Base-by-base conservation (phyloP, 352 stramenopile species). In the Phytophthora aleatoria region DNA sequence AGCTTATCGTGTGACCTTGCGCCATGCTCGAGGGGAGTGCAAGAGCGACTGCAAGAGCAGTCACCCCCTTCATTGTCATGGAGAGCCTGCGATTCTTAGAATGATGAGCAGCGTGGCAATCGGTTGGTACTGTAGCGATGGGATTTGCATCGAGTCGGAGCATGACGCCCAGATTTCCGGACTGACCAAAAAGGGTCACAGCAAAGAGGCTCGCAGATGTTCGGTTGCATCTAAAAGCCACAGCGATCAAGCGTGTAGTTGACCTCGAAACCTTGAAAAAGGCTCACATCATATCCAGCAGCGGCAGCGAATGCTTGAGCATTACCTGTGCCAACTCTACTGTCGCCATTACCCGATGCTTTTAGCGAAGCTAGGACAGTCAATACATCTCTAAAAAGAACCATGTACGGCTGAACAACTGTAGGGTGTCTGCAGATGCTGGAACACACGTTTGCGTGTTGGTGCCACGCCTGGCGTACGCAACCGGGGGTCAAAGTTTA, bases 131-230 rank as follows among this genome's bases (percentile, higher is more conserved):
- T 20, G 20, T 20, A 41, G 2, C 35, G 36, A 8, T 16, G 20
- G 38, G 59, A 67, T 67, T 67, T 67, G 59, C 51, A 56, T 61
- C 42, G 43, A 67, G 59, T 61, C 59, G 61, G 59, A 67, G 9
- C 50, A 42, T n/a, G 13, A 16, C 15, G 7, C 30, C 28, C 36
- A 15, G 35, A 44, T 41, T 51, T 52, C 20, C 20, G 20, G 20
- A 20, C 20, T 36, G 31, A 36, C 31, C 31, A 36, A 38, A 38
- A 38, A 38, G 33, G 42, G 31, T 13, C 13, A 44, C 20, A 24
- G 9, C 5, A 26, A 16, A 12, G n/a, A 20, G 20, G 0, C 20
- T 20, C 20, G 24, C 54, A 54, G 30, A 61, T 48, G 42, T 48
- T 53, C 30, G 27, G 31, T 41, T 45, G 38, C 8, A 35, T 31